A percentile compares a stretch with the other conserved stretches of the same genome.
These are phyloP conservation scores for Talaromyces pinophilus DNA, from an alignment of 2,329 filamentous ascomycete genomes.

Conservation along the genomic window DNA sequence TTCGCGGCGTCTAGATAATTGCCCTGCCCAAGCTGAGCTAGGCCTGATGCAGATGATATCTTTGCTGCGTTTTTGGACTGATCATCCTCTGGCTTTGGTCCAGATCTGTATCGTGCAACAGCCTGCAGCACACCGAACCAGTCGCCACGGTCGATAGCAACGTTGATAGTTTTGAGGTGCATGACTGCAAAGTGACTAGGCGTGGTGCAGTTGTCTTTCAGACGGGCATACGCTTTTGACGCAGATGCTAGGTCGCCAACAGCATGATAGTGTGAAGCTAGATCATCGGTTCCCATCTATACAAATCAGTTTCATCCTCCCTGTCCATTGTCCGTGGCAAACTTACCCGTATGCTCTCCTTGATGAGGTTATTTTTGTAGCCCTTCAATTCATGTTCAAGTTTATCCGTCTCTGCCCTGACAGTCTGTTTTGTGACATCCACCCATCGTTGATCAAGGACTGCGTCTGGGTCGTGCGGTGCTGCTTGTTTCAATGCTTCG, in stretches of 20 bases:
- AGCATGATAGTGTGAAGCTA: constrained; percentile 78
- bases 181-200: constrained; percentile 82
- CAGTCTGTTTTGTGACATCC: constrained; percentile 64
- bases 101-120: constrained; percentile 57
- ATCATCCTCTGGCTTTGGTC: constrained; percentile 59
- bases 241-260: constrained; percentile 74
- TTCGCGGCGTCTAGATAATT: constrained; percentile 68
- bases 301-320: neutral
- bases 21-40: constrained; percentile 60
- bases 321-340: neutral
- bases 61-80: constrained; percentile 63
- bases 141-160: constrained; percentile 73
- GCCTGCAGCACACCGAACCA: constrained; percentile 70
- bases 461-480: constrained; percentile 69
- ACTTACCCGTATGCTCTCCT: constrained; percentile 87
- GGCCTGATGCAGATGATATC: constrained; percentile 62
- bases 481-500: constrained; percentile 63
- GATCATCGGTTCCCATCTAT: constrained; percentile 91
- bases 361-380: constrained; percentile 96
- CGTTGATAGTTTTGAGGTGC: constrained; percentile 73
- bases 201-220: constrained; percentile 87
- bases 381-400: constrained; percentile 82
- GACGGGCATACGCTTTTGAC: constrained; percentile 75
- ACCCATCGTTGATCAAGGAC: constrained; percentile 72
- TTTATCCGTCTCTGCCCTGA: constrained; percentile 69